Evolutionary conservation across 2,329 filamentous ascomycete genomes (phyloP).

Genomic region (Cyphellophora attinorum): DNA sequence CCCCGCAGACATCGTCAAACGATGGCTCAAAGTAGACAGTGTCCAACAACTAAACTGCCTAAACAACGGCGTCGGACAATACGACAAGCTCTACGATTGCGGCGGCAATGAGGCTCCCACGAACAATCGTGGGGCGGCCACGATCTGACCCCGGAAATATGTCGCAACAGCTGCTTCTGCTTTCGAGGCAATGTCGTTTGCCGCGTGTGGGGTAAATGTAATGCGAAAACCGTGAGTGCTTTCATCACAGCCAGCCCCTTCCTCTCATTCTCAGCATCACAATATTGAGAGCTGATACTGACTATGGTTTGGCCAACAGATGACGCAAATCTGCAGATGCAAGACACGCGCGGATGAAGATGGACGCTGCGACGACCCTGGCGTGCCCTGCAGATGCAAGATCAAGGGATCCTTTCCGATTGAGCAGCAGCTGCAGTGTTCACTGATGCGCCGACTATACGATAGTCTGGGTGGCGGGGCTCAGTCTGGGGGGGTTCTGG

Average conservation of each 20-base stretch:
- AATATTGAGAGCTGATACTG: not conserved
- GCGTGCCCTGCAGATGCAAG: not conserved
- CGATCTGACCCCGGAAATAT: not conserved
- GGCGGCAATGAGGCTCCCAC: too few relatives aligned
- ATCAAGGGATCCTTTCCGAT: not conserved
- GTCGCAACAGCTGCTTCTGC: not conserved
- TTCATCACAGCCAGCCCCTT: too few relatives aligned
- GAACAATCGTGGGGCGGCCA: too few relatives aligned
- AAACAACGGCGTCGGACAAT: not conserved
- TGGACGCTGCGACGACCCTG: not conserved
- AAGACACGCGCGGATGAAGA: not conserved
- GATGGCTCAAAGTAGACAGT: not conserved
- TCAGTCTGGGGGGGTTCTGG: too few relatives aligned
- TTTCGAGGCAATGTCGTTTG: not conserved
- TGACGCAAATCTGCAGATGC: not conserved
- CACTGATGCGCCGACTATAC: too few relatives aligned
- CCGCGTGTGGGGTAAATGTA: not conserved
- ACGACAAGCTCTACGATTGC: not conserved
- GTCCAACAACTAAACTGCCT: slow-evolving; percentile 1
- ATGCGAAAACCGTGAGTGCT: not conserved
- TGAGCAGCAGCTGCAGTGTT: too few relatives aligned
- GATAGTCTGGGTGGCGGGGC: too few relatives aligned
- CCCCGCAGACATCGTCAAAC: not conserved
- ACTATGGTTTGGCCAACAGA: not conserved
- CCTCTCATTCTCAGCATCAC: not conserved